Base-by-base conservation (phyloP, 768 basidiomycete species). In the Suillus luteus region DNA sequence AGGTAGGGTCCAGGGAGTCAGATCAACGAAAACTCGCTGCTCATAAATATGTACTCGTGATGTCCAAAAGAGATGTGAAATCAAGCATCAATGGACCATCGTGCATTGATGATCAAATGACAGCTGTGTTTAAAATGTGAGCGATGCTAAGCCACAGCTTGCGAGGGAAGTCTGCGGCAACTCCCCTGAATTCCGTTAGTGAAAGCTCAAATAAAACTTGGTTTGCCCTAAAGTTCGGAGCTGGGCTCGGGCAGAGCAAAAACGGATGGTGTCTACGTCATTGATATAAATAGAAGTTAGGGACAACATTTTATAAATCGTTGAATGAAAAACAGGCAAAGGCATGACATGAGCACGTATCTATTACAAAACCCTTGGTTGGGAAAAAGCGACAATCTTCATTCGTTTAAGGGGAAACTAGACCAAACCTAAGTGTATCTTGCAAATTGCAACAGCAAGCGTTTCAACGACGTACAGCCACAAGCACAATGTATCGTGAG, bases 401-500 rank as follows among this genome's bases (percentile, higher is more conserved):
- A 49, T 49, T 27, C 14, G 7, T 49, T 6, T 5, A 3, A 24
- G 46, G 9, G 9, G 46, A 24, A 14, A 49, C 24, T 27, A 49
- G 24, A 49, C 49, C 6, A 24, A 24, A 49, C 48, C 48, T 49
- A 7, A 4, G 33, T 35, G 22, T 8, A 37, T 10, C n/a, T 12
- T 8, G 62, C 65, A 31, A 67, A 22, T 66, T 46, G n/a, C 5
- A 24, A 15, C 24, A 15, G 69, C 3, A 5, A 10, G 66, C n/a
- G 9, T 55, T 40, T 38, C 22, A 8, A 51, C 1, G 7, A 85
- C 95, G 80, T 72, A 99, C 96, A 69, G 95, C 96, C 33, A 97
- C 77, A 38, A 98, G 81, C 6, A 99, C 82, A 2, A 99, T 96
- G 85, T 17, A 99, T 73, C 84, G 95, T 86, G 61, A 99, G 8